Evolutionary conservation across 139 green algal species (phyloP).

Genomic region (Auxenochlorella protothecoides): DNA sequence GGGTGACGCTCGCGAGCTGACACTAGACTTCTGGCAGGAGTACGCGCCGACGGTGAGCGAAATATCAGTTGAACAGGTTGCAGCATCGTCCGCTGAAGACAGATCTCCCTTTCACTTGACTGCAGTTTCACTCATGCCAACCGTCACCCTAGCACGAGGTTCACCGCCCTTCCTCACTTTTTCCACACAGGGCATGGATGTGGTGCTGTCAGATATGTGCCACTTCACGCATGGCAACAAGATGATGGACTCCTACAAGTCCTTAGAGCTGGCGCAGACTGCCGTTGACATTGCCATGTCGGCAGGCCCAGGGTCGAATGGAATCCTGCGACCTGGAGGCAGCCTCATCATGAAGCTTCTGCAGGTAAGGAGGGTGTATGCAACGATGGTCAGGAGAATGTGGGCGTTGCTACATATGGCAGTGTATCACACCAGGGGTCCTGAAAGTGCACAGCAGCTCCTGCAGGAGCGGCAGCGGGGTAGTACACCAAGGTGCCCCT

Average conservation of each 20-base stretch:
- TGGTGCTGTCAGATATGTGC: conserved; percentile 70
- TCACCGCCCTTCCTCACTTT: too few relatives aligned
- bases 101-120: too few relatives aligned
- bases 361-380: conserved; percentile 13
- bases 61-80: too few relatives aligned
- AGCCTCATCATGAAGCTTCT: conserved; percentile 68
- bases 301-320: neutral
- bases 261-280: conserved; percentile 57
- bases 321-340: conserved; percentile 42
- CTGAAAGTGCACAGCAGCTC: too few relatives aligned
- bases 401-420: too few relatives aligned
- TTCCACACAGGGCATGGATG: conserved; percentile 32
- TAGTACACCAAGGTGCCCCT: neutral
- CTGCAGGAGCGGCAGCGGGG: too few relatives aligned
- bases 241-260: conserved; percentile 55
- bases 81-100: too few relatives aligned
- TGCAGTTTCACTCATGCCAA: too few relatives aligned
- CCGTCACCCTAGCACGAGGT: too few relatives aligned
- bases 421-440: too few relatives aligned
- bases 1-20: conserved; percentile 43
- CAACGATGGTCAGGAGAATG: neutral
- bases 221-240: conserved; percentile 50
- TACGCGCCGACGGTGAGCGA: conserved; percentile 29
- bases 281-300: conserved; percentile 61
- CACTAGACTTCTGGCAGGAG: conserved; percentile 31